phyloP scores from a whole-genome alignment of 1,284 basidiomycete genomes.

The Exobasidium cylindrosporum region DNA sequence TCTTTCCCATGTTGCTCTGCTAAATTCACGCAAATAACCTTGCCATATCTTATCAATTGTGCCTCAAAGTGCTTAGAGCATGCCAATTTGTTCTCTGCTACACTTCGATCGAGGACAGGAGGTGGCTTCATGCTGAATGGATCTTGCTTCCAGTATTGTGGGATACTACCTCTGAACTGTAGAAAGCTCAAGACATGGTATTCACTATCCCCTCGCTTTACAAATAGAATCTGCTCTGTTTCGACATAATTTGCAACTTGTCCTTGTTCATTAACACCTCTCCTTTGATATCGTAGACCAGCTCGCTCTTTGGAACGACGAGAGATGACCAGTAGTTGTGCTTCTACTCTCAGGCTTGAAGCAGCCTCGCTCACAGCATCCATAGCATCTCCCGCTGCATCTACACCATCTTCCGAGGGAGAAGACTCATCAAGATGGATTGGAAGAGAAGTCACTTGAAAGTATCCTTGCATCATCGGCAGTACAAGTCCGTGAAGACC shows the following conservation, averaged over 20 bases:
- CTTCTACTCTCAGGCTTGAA: conserved; percentile 1
- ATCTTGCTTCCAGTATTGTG: conserved; percentile 25
- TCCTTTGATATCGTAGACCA: conserved; percentile 61
- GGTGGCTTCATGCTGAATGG: conserved; percentile 77
- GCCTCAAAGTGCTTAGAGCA: conserved; percentile 73
- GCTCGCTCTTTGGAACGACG: conserved; percentile 60
- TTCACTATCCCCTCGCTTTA: conserved; percentile 62
- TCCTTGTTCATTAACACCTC: conserved; percentile 60
- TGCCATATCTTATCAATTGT: conserved; percentile 65
- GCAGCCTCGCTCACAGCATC: conserved; percentile 17
- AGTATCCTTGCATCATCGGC: conserved; percentile 85
- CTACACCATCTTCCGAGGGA: neutral
- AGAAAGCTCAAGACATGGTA: conserved; percentile 19
- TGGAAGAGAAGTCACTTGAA: conserved; percentile 59
- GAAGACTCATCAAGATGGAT: conserved; percentile 9
- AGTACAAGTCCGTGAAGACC: conserved; percentile 71
- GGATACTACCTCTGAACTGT: conserved; percentile 22
- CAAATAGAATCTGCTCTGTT: conserved; percentile 80
- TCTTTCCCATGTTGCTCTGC: conserved; percentile 89
- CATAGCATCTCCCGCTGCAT: conserved; percentile 17
- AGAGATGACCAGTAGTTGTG: conserved; percentile 58
- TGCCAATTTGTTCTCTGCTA: conserved; percentile 69
- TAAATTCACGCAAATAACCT: conserved; percentile 63
- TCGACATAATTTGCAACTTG: conserved; percentile 75
- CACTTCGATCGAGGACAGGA: conserved; percentile 74